Conservation (phyloP, 176 grass and related monocot genomes). For the Stipa capillata region DNA sequence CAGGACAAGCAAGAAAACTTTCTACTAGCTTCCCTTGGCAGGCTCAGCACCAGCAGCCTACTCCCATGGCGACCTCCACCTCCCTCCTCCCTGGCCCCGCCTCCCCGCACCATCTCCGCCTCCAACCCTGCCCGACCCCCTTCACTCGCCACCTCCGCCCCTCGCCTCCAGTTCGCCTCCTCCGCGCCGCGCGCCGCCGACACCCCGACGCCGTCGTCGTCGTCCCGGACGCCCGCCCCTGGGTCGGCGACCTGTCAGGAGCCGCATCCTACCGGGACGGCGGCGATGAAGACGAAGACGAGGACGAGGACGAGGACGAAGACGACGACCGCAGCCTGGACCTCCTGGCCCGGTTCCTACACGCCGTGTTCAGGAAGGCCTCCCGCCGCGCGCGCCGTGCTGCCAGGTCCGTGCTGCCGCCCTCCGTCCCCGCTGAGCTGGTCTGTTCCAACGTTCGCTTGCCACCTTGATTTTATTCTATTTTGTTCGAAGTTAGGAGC, state of each 20-base stretch:
- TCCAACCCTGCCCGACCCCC: neutral
- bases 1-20: neutral
- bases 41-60: neutral
- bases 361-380: conserved; percentile 62
- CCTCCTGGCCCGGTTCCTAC: conserved; percentile 62
- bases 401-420: conserved; percentile 80
- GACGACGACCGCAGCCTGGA: conserved; percentile 79
- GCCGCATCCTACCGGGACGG: conserved; percentile 29
- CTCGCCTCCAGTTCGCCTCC: conserved; percentile 1
- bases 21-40: neutral
- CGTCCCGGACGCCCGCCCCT: conserved; percentile 55
- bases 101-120: neutral
- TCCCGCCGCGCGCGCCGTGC: conserved; percentile 69
- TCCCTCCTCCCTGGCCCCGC: neutral
- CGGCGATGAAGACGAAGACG: conserved; percentile 43
- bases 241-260: conserved; percentile 49
- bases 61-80: conserved; percentile 42
- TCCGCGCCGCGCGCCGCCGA: conserved; percentile 35
- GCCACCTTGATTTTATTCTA: neutral
- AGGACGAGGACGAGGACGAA: conserved; percentile 37
- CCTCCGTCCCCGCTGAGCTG: conserved; percentile 79
- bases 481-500: neutral
- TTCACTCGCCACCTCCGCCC: conserved; percentile 4
- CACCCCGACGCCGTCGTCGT: conserved; percentile 52
- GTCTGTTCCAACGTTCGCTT: conserved; percentile 19